Base-by-base conservation (phyloP, 1,139 yeast species). In the Lizanozyma gosingica region DNA sequence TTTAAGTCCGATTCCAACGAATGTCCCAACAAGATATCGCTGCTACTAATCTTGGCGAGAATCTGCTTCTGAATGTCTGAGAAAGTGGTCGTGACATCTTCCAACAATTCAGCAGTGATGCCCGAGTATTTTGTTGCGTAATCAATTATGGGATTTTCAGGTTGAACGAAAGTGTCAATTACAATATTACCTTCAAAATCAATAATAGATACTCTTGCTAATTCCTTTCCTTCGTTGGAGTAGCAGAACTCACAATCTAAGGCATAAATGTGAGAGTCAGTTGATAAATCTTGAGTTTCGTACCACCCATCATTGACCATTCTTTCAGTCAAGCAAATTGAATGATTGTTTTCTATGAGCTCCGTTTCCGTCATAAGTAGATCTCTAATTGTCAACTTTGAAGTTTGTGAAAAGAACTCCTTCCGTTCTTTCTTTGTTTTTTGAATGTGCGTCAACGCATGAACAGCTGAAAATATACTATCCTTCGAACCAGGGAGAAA, bases 201-300 rank as follows among this genome's bases (percentile, higher is more conserved):
- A 2, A 87, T 72, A 15, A 92, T 51, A 1, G 96, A 84, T 1
- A 86, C 78, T 43, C 97, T 67, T 0, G 97, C 80, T 35, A 90
- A 64, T 3, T 79, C 95, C 37, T 73, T 69, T 0, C 86, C 87
- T 2, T 54, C 47, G 0, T 63, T 74, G 0, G 92, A 63, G 42
- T 71, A 63, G 56, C 96, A 87, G 85, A 92, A 92, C 60, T 92
- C 98, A 63, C 98, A 92, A 60, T 92, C 98, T 17, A 92, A 53
- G 0, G 95, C 94, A 62, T 76, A 86, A 0, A 83, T 78, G 41
- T 68, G 78, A 3, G 82, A 73, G 0, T 64, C 75, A 46, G 76
- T 79, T 1, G 68, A 74, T 47, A 73, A 71, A 1, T 54, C 47
- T 15, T 39, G 47, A 0, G 95, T 86, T 43, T 78, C 78, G 0